These are phyloP conservation scores for Escovopsis sp. DNA, from an alignment of 2,329 filamentous ascomycete genomes.

Conservation along the genomic window DNA sequence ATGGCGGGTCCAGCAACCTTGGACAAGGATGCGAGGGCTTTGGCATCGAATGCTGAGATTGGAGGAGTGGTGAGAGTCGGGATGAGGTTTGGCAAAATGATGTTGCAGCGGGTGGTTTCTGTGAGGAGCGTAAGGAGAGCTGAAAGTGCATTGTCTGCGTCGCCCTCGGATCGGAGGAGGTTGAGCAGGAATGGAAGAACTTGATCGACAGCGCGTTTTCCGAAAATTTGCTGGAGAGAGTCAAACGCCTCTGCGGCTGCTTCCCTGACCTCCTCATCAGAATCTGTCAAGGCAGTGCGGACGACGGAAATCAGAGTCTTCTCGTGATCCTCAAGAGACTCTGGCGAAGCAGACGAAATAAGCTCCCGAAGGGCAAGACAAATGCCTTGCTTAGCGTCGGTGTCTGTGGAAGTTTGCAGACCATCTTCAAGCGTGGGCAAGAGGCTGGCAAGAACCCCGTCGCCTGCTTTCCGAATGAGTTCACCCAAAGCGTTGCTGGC, in stretches of 20 bases:
- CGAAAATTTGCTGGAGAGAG: slow-evolving; percentile 80
- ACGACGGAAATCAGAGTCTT: slow-evolving; percentile 91
- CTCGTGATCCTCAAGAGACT: slow-evolving; percentile 86
- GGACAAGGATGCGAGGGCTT: slow-evolving; percentile 80
- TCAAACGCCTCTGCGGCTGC: slow-evolving; percentile 96
- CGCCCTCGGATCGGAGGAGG: slow-evolving; percentile 70
- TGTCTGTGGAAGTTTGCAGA: slow-evolving; percentile 73
- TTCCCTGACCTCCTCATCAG: slow-evolving; percentile 79
- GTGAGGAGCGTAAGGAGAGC: slow-evolving; percentile 89
- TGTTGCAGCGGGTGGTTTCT: slow-evolving; percentile 84
- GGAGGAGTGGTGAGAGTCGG: slow-evolving; percentile 82
- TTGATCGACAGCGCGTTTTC: slow-evolving; percentile 89
- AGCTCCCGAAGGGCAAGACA: slow-evolving; percentile 92
- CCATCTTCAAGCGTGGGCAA: slow-evolving; percentile 88
- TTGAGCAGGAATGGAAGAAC: slow-evolving; percentile 85
- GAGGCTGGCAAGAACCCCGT: slow-evolving; percentile 76
- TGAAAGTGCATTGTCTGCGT: slow-evolving; percentile 83
- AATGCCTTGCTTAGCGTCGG: slow-evolving; percentile 91
- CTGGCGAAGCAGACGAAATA: slow-evolving; percentile 74
- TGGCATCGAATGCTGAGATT: slow-evolving; percentile 89
- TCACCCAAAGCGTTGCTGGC: slow-evolving; percentile 94
- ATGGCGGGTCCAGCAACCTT: slow-evolving; percentile 83
- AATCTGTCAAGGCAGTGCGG: slow-evolving; percentile 80
- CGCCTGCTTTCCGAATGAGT: slow-evolving; percentile 90
- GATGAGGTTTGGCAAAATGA: slow-evolving; percentile 90